These are phyloP conservation scores for Aspergillus intermedius DNA, from an alignment of 2,329 filamentous ascomycete genomes.

Conservation along the genomic window DNA sequence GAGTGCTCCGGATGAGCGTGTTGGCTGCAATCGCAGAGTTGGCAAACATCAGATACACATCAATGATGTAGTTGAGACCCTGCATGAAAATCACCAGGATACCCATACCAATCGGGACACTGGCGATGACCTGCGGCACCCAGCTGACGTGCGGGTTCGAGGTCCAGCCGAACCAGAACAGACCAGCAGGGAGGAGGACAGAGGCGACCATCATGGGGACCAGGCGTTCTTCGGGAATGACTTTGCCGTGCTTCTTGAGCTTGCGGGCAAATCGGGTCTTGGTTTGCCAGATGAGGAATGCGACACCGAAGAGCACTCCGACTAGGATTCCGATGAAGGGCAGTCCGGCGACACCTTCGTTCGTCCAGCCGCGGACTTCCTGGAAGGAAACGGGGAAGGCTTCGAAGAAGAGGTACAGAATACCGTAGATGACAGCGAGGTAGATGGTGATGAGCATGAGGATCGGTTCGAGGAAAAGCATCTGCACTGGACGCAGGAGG, in stretches of 20 bases:
- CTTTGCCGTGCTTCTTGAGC: constrained; percentile 22
- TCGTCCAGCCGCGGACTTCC: constrained; percentile 31
- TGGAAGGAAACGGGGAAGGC: constrained; percentile 37
- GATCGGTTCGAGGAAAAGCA: constrained; percentile 46
- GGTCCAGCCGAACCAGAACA: constrained; percentile 47
- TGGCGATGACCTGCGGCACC: constrained; percentile 41
- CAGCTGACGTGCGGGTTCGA: constrained; percentile 36
- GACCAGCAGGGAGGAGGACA: constrained; percentile 36
- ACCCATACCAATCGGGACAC: constrained; percentile 37
- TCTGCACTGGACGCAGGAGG: constrained; percentile 39
- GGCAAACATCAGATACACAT: constrained; percentile 32
- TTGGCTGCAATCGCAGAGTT: constrained; percentile 36
- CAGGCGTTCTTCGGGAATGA: constrained; percentile 41
- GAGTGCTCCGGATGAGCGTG: constrained; percentile 27
- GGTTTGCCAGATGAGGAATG: constrained; percentile 33
- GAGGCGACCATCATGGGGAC: constrained; percentile 41
- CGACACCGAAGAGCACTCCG: constrained; percentile 29
- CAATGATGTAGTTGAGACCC: constrained; percentile 36
- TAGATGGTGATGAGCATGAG: constrained; percentile 43
- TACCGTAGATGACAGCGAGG: constrained; percentile 34
- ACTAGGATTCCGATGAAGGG: constrained; percentile 33
- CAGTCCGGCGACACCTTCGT: constrained; percentile 30
- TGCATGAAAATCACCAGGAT: constrained; percentile 38
- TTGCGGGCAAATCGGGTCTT: constrained; percentile 35
- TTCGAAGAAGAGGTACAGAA: constrained; percentile 35